Percentiles rank a stretch among this genome's conserved stretches.
phyloP scores from a whole-genome alignment of 805 yeast genomes.

The Yarrowia sp. region DNA sequence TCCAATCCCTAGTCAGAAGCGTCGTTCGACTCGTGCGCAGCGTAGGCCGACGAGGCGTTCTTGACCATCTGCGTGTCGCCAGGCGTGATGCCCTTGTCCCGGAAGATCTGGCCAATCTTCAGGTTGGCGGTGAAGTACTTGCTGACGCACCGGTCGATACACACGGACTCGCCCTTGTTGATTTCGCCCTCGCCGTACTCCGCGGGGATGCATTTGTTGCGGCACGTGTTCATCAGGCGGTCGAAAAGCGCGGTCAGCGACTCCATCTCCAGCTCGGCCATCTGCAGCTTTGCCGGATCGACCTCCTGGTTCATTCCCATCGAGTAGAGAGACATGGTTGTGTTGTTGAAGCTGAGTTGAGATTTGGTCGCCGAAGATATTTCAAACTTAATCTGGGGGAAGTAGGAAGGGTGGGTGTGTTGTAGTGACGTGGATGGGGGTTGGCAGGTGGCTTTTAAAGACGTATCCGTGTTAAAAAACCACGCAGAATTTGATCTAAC shows the following conservation, averaged over 20 bases:
- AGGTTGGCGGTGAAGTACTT: slow-evolving; percentile 76
- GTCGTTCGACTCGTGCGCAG: background rate
- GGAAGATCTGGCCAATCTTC: slow-evolving; percentile 35
- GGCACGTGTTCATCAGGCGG: slow-evolving; percentile 57
- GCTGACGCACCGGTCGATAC: slow-evolving; percentile 82
- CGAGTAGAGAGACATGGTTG: slow-evolving; percentile 39
- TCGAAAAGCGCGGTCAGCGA: slow-evolving; percentile 38
- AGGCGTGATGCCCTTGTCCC: slow-evolving; percentile 29
- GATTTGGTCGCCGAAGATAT: background rate
- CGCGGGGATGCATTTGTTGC: slow-evolving; percentile 75
- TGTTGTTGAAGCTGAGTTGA: background rate
- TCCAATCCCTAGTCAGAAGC: background rate
- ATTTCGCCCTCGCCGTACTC: slow-evolving; percentile 83
- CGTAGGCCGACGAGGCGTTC: background rate
- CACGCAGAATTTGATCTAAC: no score
- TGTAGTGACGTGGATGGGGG: no score
- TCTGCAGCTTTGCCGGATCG: slow-evolving; percentile 35
- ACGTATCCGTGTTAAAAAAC: no score
- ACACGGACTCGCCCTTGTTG: slow-evolving; percentile 76
- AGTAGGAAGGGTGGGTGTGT: no score
- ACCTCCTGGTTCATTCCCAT: slow-evolving; percentile 39
- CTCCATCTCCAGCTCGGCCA: slow-evolving; percentile 40
- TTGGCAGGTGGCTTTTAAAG: no score
- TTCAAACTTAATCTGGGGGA: no score
- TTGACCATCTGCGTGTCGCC: slow-evolving; percentile 28